Evolutionary conservation across 2,329 filamentous ascomycete species (phyloP), one percentile per base, ranked within the genome.

Genomic region (Xylariomycetidae sp.): DNA sequence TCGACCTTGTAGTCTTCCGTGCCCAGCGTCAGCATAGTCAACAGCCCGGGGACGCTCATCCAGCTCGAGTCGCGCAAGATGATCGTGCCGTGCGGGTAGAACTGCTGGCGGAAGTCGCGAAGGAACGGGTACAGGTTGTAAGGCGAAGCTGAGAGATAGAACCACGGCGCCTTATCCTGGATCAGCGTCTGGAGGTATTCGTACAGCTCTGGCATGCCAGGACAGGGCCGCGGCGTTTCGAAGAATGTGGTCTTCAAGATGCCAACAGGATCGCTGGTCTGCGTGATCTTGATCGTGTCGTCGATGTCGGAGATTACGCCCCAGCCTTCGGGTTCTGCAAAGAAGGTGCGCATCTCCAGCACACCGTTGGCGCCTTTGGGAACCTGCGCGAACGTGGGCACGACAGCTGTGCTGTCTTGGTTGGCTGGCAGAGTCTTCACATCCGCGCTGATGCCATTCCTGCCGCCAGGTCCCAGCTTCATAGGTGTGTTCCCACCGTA

Each of bases 121-220:
- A 96, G 71, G 60, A 95, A 92, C 0, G 85, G 83, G 53, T 95
- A 95, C 8, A 96, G 74, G 49, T 93, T 95, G 66, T 95, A 95
- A 0, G 90, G 90, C 0, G 88, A 94, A 0, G 90, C 89, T 0
- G 86, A 93, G 29, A 96, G 74, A 59, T 96, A 96, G 67, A 94
- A 95, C 72, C 85, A 95, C 0, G 87, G 75, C 2, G 87, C 82
- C 7, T 71, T 67, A 7, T 71, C 53, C 1, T 68, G 64, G 16
- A 79, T 50, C 4, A 68, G 46, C 5, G 61, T 57, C 27, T 79
- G 65, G 9, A 94, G 68, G 35, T 80, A 69, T 15, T 65, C 61
- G 63, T 95, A 95, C 1, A 95, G 70, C 48, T 85, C 79, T 0
- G 88, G 85, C 87, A 95, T 95, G 29, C 85, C 87, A 0, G 69